Base-by-base conservation (phyloP, 2,329 filamentous ascomycete genomes). In the Orbilia ellipsospora region DNA sequence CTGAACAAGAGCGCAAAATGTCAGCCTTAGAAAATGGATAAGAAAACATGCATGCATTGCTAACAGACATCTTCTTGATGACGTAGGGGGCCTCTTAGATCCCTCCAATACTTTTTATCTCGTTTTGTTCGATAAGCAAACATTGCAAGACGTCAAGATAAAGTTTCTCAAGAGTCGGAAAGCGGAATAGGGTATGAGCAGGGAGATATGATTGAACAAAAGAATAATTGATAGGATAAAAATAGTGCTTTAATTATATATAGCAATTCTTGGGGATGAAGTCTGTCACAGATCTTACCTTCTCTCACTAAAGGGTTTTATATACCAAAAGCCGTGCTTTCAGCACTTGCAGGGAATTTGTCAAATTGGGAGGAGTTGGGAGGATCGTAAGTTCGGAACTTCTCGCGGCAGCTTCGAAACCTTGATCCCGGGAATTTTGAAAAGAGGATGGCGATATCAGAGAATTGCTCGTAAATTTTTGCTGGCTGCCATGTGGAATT, bases 1-100 rank as follows among this genome's bases (percentile, higher is more conserved):
- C 70, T 74, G 55, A 26, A 15, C 1, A 51, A 26, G 7, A 13
- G 45, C 15, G 20, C 36, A 36, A 23, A 56, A 20, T 28, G 69
- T 73, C 54, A 73, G 69, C 69, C 31, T 66, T 36, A n/a, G 16
- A n/a, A 18, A 2, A 31, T 63, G 23, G 26, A 52, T 23, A 61
- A 42, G 16, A 63, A 28, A 36, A 45, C 42, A n/a, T 13, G 23
- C n/a, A 51, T 15, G 18, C 26, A 20, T 62, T 28, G 40, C 40
- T 40, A 61, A 73, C 69, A 57, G 62, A 73, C 69, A 62, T 73
- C 69, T 62, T 73, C 61, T n/a, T 73, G 62, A 44, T 65, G 67
- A 48, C 60, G 69, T 15, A 62, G 40, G 4, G 61, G 61, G 1
- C 62, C 62, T 8, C 50, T 66, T 1, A 66, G 61, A 42, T 73